phyloP scores from a whole-genome alignment of 2,329 filamentous ascomycete species.

The Xylaria sp. region DNA sequence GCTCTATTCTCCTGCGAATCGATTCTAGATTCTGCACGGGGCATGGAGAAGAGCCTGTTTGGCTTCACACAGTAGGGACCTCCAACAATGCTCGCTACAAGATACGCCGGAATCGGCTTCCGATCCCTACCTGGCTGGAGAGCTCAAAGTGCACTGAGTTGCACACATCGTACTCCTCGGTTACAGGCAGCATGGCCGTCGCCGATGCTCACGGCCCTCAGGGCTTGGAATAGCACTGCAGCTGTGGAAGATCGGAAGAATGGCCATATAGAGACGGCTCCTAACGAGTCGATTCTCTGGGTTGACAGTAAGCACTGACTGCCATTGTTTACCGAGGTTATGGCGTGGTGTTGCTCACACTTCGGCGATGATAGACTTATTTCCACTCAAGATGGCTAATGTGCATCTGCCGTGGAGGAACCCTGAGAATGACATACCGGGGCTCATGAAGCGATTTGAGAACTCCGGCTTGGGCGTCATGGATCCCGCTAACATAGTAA shows the following conservation, averaged over 20 bases:
- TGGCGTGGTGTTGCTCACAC: conserved; percentile 10
- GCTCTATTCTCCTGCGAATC: conserved; percentile 2
- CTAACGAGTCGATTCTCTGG: conserved; percentile 87
- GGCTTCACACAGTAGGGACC: neutral
- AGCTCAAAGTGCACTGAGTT: conserved; percentile 39
- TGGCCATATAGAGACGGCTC: conserved; percentile 81
- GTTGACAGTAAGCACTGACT: conserved; percentile 77
- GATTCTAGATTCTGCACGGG: conserved; percentile 6
- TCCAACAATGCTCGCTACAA: conserved; percentile 28
- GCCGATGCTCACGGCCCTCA: conserved; percentile 9
- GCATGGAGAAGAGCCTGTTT: conserved; percentile 22
- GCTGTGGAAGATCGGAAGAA: conserved; percentile 70
- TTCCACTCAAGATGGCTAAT: conserved; percentile 76
- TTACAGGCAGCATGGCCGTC: conserved; percentile 40
- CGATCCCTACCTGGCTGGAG: conserved; percentile 51
- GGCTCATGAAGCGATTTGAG: conserved; percentile 64
- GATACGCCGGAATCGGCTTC: conserved; percentile 50
- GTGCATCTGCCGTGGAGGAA: conserved; percentile 59
- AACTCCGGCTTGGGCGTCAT: conserved; percentile 61
- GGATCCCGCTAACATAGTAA: conserved; percentile 65
- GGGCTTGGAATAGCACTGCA: conserved; percentile 55
- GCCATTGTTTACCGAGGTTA: conserved; percentile 10
- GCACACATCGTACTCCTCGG: conserved; percentile 37
- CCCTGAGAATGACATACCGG: conserved; percentile 60
- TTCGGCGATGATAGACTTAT: conserved; percentile 71